Evolutionary conservation across 83 land plant species (phyloP), one percentile per base, ranked within the genome.

Genomic region (Picea abies): DNA sequence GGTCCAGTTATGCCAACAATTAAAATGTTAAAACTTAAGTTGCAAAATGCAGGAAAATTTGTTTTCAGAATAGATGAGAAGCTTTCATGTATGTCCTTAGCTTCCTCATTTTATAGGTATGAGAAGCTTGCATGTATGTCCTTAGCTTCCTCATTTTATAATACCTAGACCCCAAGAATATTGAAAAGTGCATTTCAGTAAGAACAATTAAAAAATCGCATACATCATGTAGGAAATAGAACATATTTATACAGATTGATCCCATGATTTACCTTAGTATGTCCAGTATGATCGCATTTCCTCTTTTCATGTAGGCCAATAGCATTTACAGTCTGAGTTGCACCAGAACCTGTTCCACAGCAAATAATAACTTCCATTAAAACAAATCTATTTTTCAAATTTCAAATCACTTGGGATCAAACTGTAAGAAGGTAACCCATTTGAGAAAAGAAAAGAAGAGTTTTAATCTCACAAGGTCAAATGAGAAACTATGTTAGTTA

Each of bases 301-400:
- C 17, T 75, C 78, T 22, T 75, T 22, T 22, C 60, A 75, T 23
- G 56, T 44, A 49, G 78, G 60, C 78, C 78, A 75, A 75, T 23
- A 47, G 1, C 4, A 49, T 12, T 75, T 75, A 9, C 78, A 16
- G 5, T 49, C 29, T 22, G 47, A 75, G 9, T 58, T 75, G 12
- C 78, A 75, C 29, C 22, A 49, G 60, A 75, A 75, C 47, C 19
- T 49, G 60, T 75, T 23, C 58, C 19, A 75, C 26, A 22, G 15
- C 3, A 44, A 29, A 22, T 44, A 75, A 22, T 44, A 75, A 75
- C 60, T 75, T 75, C 60, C 47, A 75, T 73, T 73, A n/a, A n/a
- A 73, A n/a, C 14, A 73, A 73, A 47, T 73, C 44, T 73, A n/a
- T 10, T 73, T 44, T 73, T 41, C 25, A 73, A 41, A 68, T 9